Evolutionary conservation across 345 rosid species (phyloP), one percentile per base, ranked within the genome.

Genomic region (Arabidopsis arenosa): DNA sequence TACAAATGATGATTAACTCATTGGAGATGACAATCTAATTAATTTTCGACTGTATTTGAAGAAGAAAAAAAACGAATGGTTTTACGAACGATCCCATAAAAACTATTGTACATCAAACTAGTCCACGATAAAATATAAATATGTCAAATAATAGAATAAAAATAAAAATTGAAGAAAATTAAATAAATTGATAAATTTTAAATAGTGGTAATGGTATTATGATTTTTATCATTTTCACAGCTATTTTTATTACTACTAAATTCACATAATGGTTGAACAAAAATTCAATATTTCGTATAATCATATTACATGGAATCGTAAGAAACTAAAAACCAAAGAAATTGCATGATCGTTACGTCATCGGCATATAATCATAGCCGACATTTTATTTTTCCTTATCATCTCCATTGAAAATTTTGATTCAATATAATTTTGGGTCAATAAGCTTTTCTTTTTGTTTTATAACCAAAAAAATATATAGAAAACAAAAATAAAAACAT

Each of bases 271-370:
- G 14, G 53, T 28, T 63, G 28, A 41, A 62, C 51, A 41, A 40
- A 40, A 40, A 41, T 2, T 26, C 35, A 41, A 23, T 40, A 21
- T 39, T 18, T 61, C 0, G 4, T 41, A 41, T 1, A 35, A 57
- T 35, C 15, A 4, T 21, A 61, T 62, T 43, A 43, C 12, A 43
- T 5, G 47, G 49, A 43, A 45, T n/a, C 18, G 9, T 45, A 2
- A 28, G 30, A 28, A 28, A 28, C 36, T 58, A 12, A 32, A 33
- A 33, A 6, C 13, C 9, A 49, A 70, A 33, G 7, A 39, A 13
- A 10, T 15, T n/a, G 45, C 47, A 63, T 43, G 55, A 63, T 53
- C 57, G 41, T 32, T 55, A 65, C 59, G 78, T 74, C 72, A 74
- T 65, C 18, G 32, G 58, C 40, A 64, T 45, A 35, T 26, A 48